Evolutionary conservation across 257 asterid genomes (phyloP).

Genomic region (Lycium barbarum): DNA sequence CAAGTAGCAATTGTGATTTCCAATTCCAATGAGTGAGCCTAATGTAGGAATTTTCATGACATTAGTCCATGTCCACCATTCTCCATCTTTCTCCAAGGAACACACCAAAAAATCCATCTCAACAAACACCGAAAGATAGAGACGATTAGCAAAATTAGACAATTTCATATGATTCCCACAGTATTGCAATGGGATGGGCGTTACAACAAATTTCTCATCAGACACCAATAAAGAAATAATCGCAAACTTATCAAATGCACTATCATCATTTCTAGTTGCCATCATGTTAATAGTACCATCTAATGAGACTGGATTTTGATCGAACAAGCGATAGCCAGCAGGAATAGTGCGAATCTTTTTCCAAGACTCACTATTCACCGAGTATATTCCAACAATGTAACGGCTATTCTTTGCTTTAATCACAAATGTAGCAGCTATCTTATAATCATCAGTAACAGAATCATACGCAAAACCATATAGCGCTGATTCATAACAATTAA

Average conservation of each 20-base stretch:
- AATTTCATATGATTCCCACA: background rate
- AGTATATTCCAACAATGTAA: background rate
- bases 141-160: background rate
- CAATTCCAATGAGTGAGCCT: background rate
- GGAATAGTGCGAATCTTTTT: background rate
- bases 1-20: background rate
- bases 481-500: background rate
- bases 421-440: background rate
- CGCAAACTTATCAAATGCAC: background rate
- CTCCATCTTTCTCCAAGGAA: background rate
- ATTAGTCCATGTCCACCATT: background rate
- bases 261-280: background rate
- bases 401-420: background rate
- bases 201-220: background rate
- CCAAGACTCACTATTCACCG: background rate
- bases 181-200: background rate
- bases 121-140: background rate
- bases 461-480: background rate
- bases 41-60: background rate
- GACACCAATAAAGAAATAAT: background rate
- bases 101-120: background rate
- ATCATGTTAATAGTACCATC: background rate
- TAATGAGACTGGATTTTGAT: background rate
- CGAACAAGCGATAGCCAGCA: background rate
- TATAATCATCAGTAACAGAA: background rate